These are phyloP conservation scores for Aureobasidium vineae DNA, from an alignment of 2,329 filamentous ascomycete genomes.

Conservation along the genomic window DNA sequence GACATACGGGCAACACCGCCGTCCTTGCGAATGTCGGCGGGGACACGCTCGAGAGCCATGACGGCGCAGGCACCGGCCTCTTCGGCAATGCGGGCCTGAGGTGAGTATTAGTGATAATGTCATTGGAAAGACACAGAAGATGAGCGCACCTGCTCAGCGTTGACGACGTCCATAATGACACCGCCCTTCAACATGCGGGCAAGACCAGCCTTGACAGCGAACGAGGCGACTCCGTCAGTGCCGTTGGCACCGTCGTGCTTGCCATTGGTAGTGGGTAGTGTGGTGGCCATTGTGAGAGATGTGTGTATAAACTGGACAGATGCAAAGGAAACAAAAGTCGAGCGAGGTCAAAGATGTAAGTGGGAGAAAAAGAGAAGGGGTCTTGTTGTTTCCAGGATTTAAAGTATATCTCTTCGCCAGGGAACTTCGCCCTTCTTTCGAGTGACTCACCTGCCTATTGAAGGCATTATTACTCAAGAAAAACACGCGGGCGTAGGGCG, in stretches of 20 bases:
- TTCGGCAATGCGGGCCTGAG: slow-evolving; percentile 87
- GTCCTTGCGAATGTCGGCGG: slow-evolving; percentile 88
- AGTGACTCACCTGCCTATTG: slow-evolving; percentile 24
- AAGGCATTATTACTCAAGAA: slow-evolving; percentile 21
- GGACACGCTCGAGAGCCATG: slow-evolving; percentile 97
- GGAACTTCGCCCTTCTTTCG: slow-evolving; percentile 15
- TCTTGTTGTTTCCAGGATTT: background rate
- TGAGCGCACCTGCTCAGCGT: slow-evolving; percentile 68
- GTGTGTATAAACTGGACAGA: background rate
- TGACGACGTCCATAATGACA: slow-evolving; percentile 99
- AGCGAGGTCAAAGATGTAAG: background rate
- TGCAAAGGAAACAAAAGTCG: background rate
- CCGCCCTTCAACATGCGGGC: slow-evolving; percentile 99
- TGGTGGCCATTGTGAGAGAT: slow-evolving; percentile 44
- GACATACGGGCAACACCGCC: slow-evolving; percentile 97
- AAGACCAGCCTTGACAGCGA: slow-evolving; percentile 90
- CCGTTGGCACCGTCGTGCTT: slow-evolving; percentile 35
- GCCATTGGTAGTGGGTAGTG: slow-evolving; percentile 51
- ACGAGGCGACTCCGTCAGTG: slow-evolving; percentile 52
- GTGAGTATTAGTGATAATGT: background rate
- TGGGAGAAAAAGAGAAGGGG: background rate
- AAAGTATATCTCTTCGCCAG: slow-evolving; percentile 12
- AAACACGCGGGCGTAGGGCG: slow-evolving; percentile 19
- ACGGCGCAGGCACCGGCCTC: slow-evolving; percentile 94
- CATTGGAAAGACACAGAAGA: background rate